Percentiles rank a stretch among this genome's conserved stretches.
phyloP scores from a whole-genome alignment of 2,329 filamentous ascomycete species.

The Arachnomyces sp. region DNA sequence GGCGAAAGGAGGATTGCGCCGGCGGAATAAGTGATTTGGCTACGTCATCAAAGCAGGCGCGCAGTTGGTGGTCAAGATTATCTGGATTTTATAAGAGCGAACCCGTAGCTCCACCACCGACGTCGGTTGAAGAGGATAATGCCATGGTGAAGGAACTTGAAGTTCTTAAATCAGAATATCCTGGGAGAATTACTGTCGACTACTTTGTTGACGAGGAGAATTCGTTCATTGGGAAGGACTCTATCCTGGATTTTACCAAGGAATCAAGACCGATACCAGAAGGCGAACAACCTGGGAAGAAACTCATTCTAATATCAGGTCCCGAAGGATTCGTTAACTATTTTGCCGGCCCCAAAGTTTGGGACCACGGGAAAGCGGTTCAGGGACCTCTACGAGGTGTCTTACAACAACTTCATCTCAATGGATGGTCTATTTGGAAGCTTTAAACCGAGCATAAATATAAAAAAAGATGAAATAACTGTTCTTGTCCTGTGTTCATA shows the following conservation, averaged over 20 bases:
- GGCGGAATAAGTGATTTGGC: conserved; percentile 50
- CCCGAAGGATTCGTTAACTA: conserved; percentile 81
- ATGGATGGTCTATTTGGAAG: conserved; percentile 52
- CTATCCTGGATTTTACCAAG: conserved; percentile 36
- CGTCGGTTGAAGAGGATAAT: conserved; percentile 10
- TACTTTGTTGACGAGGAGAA: conserved; percentile 80
- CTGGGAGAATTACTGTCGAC: conserved; percentile 52
- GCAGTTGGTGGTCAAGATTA: conserved; percentile 23
- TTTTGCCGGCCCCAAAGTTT: conserved; percentile 71
- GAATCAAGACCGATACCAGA: conserved; percentile 6
- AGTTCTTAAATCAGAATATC: conserved; percentile 51
- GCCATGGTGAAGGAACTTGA: conserved; percentile 55
- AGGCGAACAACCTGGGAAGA: conserved; percentile 22
- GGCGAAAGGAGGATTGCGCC: conserved; percentile 55
- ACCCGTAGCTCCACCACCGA: conserved; percentile 1
- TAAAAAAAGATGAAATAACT: too few species aligned
- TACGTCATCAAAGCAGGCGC: conserved; percentile 6
- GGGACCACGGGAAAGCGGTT: conserved; percentile 61
- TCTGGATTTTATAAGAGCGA: conserved; percentile 15
- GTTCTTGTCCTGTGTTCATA: too few species aligned
- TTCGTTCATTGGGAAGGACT: conserved; percentile 50
- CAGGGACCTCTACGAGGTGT: conserved; percentile 69
- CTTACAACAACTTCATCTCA: conserved; percentile 51
- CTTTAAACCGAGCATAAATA: conserved; percentile 31
- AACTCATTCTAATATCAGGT: conserved; percentile 73